These are phyloP conservation scores for Colletotrichum coccodes DNA, from an alignment of 2,329 filamentous ascomycete genomes.

Conservation along the genomic window DNA sequence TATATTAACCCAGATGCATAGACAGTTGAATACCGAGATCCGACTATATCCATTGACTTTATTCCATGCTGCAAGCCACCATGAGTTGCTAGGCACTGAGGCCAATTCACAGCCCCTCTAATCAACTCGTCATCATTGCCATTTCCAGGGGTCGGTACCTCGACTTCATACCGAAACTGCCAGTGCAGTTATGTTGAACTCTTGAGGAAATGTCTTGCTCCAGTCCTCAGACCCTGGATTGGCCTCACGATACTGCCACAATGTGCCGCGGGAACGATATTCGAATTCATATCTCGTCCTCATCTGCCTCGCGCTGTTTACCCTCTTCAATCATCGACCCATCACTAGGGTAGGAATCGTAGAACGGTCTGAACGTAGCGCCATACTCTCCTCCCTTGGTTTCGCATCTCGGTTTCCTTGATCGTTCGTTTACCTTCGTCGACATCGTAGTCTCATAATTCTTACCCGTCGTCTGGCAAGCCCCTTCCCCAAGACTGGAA, in stretches of 20 bases:
- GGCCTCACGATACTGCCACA: neutral
- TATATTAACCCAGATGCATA: neutral
- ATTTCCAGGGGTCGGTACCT: neutral
- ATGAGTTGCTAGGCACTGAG: neutral
- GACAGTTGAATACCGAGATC: neutral
- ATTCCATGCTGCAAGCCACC: neutral
- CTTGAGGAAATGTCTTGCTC: neutral
- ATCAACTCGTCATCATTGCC: neutral
- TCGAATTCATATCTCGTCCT: neutral
- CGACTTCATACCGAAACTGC: neutral
- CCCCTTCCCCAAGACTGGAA: too few species aligned
- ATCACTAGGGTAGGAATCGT: too few species aligned
- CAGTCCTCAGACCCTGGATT: neutral
- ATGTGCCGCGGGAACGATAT: neutral
- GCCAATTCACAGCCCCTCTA: neutral
- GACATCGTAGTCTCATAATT: too few species aligned
- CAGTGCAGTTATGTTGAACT: neutral
- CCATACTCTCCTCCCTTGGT: neutral
- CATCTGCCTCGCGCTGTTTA: neutral
- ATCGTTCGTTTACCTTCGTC: too few species aligned
- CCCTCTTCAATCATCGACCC: neutral
- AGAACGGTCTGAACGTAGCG: too few species aligned
- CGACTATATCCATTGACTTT: neutral
- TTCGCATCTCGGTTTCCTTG: too few species aligned
- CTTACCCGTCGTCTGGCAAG: too few species aligned